Percentiles rank a stretch among this genome's conserved stretches.
Evolutionary conservation across 1,139 yeast genomes (phyloP).

Genomic region (Citeromyces siamensis): DNA sequence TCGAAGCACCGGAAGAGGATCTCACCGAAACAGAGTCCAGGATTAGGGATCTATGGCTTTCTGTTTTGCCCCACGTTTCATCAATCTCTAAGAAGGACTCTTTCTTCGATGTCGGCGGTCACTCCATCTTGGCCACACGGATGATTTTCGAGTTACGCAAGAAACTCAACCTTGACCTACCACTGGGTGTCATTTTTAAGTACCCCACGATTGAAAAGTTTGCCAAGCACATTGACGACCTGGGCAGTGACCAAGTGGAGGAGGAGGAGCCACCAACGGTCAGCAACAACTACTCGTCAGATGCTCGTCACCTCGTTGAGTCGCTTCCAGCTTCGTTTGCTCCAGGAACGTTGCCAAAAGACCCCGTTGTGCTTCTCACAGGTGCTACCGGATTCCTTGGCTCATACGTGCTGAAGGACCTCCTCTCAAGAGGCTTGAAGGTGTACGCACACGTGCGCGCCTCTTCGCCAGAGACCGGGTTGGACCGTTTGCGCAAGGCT

Average conservation of each 20-base stretch:
- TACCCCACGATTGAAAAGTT: constrained; percentile 76
- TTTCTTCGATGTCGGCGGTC: constrained; percentile 97
- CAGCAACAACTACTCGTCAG: constrained; percentile 50
- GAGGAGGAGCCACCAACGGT: constrained; percentile 33
- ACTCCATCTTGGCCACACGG: constrained; percentile 90
- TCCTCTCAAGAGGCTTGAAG: constrained; percentile 39
- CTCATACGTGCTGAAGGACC: constrained; percentile 69
- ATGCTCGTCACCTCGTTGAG: constrained; percentile 49
- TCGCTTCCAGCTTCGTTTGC: constrained; percentile 29
- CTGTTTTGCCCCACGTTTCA: constrained; percentile 80
- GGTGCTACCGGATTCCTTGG: constrained; percentile 98
- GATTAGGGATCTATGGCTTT: constrained; percentile 75
- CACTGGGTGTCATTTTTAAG: constrained; percentile 82
- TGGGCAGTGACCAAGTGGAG: constrained; percentile 29
- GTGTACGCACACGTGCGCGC: constrained; percentile 91
- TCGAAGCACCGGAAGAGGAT: constrained; percentile 50
- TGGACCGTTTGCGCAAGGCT: constrained; percentile 66
- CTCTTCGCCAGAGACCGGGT: constrained; percentile 47
- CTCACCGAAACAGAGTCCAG: constrained; percentile 54
- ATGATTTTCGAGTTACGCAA: constrained; percentile 91
- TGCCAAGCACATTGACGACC: constrained; percentile 51
- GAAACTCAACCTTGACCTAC: constrained; percentile 65
- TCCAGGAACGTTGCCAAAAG: constrained; percentile 23
- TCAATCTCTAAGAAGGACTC: constrained; percentile 68
- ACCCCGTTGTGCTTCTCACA: constrained; percentile 58